A percentile compares a stretch with the other conserved stretches of the same genome.
These are phyloP conservation scores for Albizia julibrissin DNA, from an alignment of 306 rosid genomes.

Conservation along the genomic window DNA sequence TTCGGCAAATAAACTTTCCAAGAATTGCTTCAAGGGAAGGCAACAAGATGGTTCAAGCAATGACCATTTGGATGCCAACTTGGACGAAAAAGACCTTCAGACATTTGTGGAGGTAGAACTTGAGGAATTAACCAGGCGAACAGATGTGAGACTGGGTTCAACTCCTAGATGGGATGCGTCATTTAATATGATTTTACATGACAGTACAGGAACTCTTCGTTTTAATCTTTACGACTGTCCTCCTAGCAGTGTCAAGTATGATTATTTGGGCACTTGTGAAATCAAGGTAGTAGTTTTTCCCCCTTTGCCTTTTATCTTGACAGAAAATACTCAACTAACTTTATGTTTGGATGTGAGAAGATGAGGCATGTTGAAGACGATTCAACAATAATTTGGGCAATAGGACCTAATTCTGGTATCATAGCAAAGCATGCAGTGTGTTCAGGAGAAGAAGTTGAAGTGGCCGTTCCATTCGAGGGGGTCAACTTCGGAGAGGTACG, in stretches of 20 bases:
- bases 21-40: slow-evolving; percentile 53
- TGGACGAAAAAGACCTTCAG: slow-evolving; percentile 54
- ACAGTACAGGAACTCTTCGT: slow-evolving; percentile 58
- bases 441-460: slow-evolving; percentile 74
- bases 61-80: slow-evolving; percentile 42
- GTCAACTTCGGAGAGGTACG: slow-evolving; percentile 68
- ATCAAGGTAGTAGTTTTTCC: slow-evolving; percentile 57
- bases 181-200: slow-evolving; percentile 86
- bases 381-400: slow-evolving; percentile 84
- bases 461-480: slow-evolving; percentile 82
- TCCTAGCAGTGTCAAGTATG: slow-evolving; percentile 63
- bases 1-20: slow-evolving; percentile 67
- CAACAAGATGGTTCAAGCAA: slow-evolving; percentile 40
- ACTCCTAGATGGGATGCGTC: slow-evolving; percentile 72
- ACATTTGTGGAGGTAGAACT: slow-evolving; percentile 88
- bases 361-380: slow-evolving; percentile 74
- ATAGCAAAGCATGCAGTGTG: slow-evolving; percentile 58
- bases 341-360: slow-evolving; percentile 42
- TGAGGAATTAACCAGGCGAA: slow-evolving; percentile 74
- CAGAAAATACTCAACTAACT: slow-evolving; percentile 31
- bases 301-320: not conserved
- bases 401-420: slow-evolving; percentile 64
- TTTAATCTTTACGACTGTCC: slow-evolving; percentile 66
- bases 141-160: slow-evolving; percentile 54
- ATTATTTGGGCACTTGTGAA: slow-evolving; percentile 73